Evolutionary conservation across 306 rosid genomes (phyloP).

Genomic region (Rubus idaeus): DNA sequence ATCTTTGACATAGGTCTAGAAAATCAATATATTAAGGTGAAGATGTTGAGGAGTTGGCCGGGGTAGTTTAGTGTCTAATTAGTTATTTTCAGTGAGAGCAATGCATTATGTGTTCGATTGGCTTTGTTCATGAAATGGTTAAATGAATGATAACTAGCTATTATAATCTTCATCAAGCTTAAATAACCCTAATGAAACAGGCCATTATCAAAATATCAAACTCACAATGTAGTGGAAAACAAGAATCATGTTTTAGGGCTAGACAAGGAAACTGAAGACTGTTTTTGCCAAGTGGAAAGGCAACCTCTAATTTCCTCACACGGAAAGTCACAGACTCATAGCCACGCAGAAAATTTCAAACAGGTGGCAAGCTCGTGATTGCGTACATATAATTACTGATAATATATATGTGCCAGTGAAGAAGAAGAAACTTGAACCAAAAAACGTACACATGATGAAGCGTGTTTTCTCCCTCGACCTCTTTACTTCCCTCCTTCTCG

Average conservation of each 20-base stretch:
- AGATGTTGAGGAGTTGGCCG: no score
- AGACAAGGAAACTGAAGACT: background rate
- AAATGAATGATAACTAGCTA: no score
- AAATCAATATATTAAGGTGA: no score
- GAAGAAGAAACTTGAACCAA: background rate
- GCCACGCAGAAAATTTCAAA: background rate
- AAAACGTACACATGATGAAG: background rate
- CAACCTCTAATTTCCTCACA: background rate
- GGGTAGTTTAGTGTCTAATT: no score
- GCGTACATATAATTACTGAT: background rate
- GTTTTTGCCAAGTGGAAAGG: background rate
- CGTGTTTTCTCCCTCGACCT: background rate
- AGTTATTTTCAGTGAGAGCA: no score
- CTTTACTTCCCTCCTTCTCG: background rate
- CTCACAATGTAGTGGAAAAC: no score
- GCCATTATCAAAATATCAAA: no score
- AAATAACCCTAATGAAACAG: no score
- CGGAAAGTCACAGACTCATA: background rate
- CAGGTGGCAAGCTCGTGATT: background rate
- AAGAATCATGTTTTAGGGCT: background rate
- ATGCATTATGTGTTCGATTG: no score
- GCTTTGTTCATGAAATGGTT: no score
- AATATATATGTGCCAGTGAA: background rate
- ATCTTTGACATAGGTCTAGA: no score
- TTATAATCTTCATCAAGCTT: no score